Conservation (phyloP, 495 filamentous ascomycete species). For the Cetradonia linearis region DNA sequence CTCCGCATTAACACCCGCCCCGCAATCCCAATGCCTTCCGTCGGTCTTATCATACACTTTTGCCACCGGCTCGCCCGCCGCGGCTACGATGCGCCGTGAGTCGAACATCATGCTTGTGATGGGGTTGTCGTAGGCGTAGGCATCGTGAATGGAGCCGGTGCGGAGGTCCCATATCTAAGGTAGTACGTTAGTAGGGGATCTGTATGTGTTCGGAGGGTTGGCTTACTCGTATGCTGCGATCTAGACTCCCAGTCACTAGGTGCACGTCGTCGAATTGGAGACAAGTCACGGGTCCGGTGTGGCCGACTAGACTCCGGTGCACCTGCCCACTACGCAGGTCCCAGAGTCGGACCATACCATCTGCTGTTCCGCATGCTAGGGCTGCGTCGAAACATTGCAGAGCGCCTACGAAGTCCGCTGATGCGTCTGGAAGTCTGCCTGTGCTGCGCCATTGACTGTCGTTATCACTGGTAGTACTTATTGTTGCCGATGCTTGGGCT, state of each 20-base stretch:
- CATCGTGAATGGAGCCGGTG: conserved; percentile 90
- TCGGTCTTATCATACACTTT: conserved; percentile 98
- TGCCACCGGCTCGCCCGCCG: conserved; percentile 81
- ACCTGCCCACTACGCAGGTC: conserved; percentile 94
- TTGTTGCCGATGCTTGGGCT: conserved; percentile 70
- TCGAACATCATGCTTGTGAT: conserved; percentile 99
- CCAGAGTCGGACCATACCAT: conserved; percentile 96
- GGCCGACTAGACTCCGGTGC: conserved; percentile 88
- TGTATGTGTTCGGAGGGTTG: background rate
- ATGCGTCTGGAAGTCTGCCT: conserved; percentile 48
- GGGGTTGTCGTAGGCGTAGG: conserved; percentile 87
- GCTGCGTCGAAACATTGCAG: conserved; percentile 96
- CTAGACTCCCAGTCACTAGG: conserved; percentile 85
- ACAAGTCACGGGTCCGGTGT: conserved; percentile 90
- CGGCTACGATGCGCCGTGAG: conserved; percentile 76
- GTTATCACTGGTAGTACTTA: conserved; percentile 41
- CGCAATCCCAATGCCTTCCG: conserved; percentile 93
- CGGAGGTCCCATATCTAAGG: conserved; percentile 95
- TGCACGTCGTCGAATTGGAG: conserved; percentile 96
- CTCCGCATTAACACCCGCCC: conserved; percentile 58
- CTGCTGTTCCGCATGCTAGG: conserved; percentile 93
- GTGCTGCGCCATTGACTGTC: conserved; percentile 46
- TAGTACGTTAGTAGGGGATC: conserved; percentile 14
- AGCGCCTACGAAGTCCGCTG: conserved; percentile 88
- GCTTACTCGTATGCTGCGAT: conserved; percentile 88